Percentiles rank a stretch among this genome's conserved stretches.
These are phyloP conservation scores for Hygrophila difformis DNA, from an alignment of 257 asterid species.

Conservation along the genomic window DNA sequence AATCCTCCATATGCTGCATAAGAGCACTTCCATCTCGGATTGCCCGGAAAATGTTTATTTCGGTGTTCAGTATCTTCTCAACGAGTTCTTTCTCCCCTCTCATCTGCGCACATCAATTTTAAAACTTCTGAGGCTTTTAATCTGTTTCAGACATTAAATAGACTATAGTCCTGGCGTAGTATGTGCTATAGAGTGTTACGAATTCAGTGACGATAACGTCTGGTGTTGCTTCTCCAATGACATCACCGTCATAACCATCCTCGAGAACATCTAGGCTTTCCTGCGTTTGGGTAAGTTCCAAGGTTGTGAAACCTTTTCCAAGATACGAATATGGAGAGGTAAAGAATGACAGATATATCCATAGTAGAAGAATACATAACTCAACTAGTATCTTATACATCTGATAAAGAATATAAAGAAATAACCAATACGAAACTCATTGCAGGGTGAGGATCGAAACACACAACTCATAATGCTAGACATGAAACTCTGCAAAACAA, in stretches of 20 bases:
- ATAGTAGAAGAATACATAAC: no score
- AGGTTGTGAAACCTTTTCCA: not conserved
- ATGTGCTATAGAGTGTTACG: slow-evolving; percentile 54
- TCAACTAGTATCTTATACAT: not conserved
- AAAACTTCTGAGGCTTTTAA: no score
- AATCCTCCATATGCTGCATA: slow-evolving; percentile 99
- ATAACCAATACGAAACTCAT: not conserved
- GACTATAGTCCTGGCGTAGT: no score
- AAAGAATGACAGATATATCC: slow-evolving; percentile 2
- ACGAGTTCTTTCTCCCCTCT: slow-evolving; percentile 89
- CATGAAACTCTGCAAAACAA: no score
- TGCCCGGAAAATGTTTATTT: slow-evolving; percentile 80
- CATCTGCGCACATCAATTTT: slow-evolving; percentile 45
- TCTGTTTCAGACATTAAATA: no score
- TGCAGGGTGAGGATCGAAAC: not conserved
- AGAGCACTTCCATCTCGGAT: slow-evolving; percentile 98
- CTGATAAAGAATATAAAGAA: not conserved
- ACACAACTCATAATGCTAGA: no score
- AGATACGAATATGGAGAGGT: not conserved
- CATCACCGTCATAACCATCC: slow-evolving; percentile 80
- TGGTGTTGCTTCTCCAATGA: slow-evolving; percentile 91
- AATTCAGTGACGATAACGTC: slow-evolving; percentile 90
- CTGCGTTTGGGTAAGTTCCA: slow-evolving; percentile 39
- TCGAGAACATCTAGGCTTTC: slow-evolving; percentile 57
- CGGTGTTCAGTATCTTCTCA: slow-evolving; percentile 88